Base-by-base conservation (phyloP, 2,329 filamentous ascomycete genomes). In the Diplocarpon rosae region DNA sequence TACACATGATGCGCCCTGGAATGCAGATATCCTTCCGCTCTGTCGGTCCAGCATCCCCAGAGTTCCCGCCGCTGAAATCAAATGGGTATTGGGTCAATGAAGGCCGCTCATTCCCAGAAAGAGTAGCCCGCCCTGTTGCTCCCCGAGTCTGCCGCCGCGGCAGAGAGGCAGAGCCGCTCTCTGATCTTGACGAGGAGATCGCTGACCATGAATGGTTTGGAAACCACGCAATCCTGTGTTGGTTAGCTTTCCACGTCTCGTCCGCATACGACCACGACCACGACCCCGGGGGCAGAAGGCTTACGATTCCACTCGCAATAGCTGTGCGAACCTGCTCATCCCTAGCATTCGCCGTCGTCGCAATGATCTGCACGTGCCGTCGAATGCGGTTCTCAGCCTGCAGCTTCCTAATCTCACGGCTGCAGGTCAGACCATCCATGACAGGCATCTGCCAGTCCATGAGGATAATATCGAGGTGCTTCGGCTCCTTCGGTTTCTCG, bases 361-460 rank as follows among this genome's bases (percentile, higher is more conserved):
- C 56, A 24, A 61, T 56, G 13, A 61, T 56, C 30, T 58, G 53
- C 6, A 60, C 33, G 2, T 72, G 70, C 13, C 69, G 69, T 12
- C 60, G 64, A 3, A 81, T 65, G 48, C 68, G 67, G 8, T 74
- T 73, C 29, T 65, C 51, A 64, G 66, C n/a, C 72, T 75, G 40
- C 45, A 83, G 61, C 49, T 76, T 69, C 13, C 83, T 71, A 44
- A 87, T 84, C 35, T 70, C 69, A 28, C 70, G 69, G 11, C 79
- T 80, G 57, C 80, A 83, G 1, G 77, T 76, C 45, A 83, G 65
- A 0, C 83, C 83, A 53, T 85, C 80, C 69, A 83, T 81, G 13
- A 85, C 65, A 1, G 82, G 82, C 82, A 86, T 85, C 57, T 85
- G 80, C 53, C 84, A 77, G 55, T 86, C 83, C 82, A 86, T 86